Base-by-base conservation (phyloP, 1,284 basidiomycete species). In the Cryptococcus depauperatus region DNA sequence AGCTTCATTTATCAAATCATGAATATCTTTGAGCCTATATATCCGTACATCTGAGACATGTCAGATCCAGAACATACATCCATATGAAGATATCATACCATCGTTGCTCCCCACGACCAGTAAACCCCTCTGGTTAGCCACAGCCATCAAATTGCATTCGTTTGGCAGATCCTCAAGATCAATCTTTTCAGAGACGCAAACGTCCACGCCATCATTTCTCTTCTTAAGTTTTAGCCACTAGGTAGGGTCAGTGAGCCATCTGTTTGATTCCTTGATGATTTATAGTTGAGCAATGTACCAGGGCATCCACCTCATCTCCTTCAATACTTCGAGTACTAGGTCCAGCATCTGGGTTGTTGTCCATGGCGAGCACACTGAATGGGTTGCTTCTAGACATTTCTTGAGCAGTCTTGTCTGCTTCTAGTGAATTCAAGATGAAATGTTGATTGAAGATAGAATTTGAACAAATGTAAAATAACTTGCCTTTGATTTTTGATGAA, bases 221-320 rank as follows among this genome's bases (percentile, higher is more conserved):
- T 66, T 69, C 51, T 63, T 56, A 7, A 72, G 60, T 35, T 57
- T 51, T n/a, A 73, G 51, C 69, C 69, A 72, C 70, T 73, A 33
- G n/a, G 10, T 11, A 21, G 21, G 28, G 33, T 50, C 23, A 50
- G 38, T 35, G 19, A 19, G 10, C 19, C 22, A 10, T 18, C 21
- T 19, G n/a, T 18, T 25, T 37, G 21, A 5, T 7, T 18, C 23
- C 8, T 16, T 10, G 26, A 8, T 25, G 9, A 3, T n/a, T 21
- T 26, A 16, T 16, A 35, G 22, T 19, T 45, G n/a, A 21, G 30
- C 7, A 21, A 26, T 26, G 22, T 16, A 32, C 16, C 26, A 29
- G 32, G 4, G 55, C 59, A 39, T 69, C 67, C 1, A 61, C 40
- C 34, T 69, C 67, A 16, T 66, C 64, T 25, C 66, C 66, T 38